A percentile compares a stretch with the other conserved stretches of the same genome.
Conservation (phyloP, 176 grass and related monocot species). For the Hordeum vulgare region MorexV3_pseudomolecules_assembly NC_058523.1:484758719-484759218, state of each 20-base stretch:
- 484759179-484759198: no score
- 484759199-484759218: no score
- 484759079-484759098: not conserved
- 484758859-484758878: conserved; percentile 2
- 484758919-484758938: not conserved
- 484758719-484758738: not conserved
- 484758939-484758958: not conserved
- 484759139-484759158: no score
- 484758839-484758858: not conserved
- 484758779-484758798: conserved; percentile 26
- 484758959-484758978: not conserved
- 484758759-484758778: conserved; percentile 54
- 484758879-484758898: not conserved
- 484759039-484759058: not conserved
- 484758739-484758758: conserved; percentile 5
- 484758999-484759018: not conserved
- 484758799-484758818: not conserved
- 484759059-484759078: not conserved
- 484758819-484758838: conserved; percentile 9
- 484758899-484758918: not conserved
- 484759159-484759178: no score
- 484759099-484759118: not conserved
- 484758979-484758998: not conserved
- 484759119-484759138: no score
- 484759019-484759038: not conserved